These are phyloP conservation scores for Teratosphaeria pseudoeucalypti DNA, from an alignment of 2,329 filamentous ascomycete species.

Conservation along the genomic window DNA sequence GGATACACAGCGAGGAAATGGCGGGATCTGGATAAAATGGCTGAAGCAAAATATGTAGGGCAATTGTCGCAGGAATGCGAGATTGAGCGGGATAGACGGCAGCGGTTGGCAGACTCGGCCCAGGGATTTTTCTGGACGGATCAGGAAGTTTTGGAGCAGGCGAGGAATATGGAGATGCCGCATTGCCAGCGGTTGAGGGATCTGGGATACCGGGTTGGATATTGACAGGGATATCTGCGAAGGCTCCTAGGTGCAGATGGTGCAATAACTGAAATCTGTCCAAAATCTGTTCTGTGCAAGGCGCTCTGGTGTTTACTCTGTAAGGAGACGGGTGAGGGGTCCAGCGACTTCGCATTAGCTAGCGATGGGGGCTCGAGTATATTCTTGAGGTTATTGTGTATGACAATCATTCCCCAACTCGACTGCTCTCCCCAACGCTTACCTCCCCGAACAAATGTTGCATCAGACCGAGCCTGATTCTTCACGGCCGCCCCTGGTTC, in stretches of 20 bases:
- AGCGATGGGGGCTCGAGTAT: neutral
- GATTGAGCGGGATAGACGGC: conserved; percentile 55
- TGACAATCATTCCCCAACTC: too few relatives aligned
- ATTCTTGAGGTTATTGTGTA: neutral
- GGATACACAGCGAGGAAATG: conserved; percentile 61
- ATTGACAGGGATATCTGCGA: conserved; percentile 1
- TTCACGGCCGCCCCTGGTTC: too few relatives aligned
- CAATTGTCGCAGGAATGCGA: conserved; percentile 63
- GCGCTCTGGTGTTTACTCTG: neutral
- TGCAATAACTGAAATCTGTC: neutral
- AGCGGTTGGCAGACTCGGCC: conserved; percentile 63
- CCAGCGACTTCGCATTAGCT: neutral
- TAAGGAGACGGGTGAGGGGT: neutral
- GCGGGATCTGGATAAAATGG: conserved; percentile 61
- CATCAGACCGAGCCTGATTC: too few relatives aligned
- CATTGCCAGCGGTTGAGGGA: conserved; percentile 48
- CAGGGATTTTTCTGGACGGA: conserved; percentile 83
- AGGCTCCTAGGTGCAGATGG: neutral
- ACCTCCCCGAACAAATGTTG: neutral
- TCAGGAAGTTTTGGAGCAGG: conserved; percentile 64
- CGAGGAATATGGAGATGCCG: conserved; percentile 50
- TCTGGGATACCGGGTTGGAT: conserved; percentile 30
- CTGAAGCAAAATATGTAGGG: conserved; percentile 63
- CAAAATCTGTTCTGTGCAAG: neutral
- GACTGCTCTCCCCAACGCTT: too few relatives aligned